phyloP scores from a whole-genome alignment of 306 rosid species.

The Vigna mungo region DNA sequence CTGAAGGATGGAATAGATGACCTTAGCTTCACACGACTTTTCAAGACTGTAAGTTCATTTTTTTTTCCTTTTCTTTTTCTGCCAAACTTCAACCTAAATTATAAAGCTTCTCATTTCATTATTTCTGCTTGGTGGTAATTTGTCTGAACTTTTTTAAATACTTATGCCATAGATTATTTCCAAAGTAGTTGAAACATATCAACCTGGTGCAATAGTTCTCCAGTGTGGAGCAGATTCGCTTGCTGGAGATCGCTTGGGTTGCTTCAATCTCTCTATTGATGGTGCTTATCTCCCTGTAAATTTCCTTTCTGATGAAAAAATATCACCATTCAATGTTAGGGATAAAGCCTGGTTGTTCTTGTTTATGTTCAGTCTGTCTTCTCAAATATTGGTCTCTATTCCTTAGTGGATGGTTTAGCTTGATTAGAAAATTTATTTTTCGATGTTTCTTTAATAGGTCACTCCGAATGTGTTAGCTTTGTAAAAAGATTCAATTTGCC shows the following conservation, averaged over 20 bases:
- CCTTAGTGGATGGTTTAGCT: slow-evolving; percentile 23
- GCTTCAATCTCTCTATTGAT: slow-evolving; percentile 99
- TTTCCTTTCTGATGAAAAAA: slow-evolving; percentile 44
- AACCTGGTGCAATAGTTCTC: slow-evolving; percentile 94
- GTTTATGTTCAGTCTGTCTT: slow-evolving; percentile 7
- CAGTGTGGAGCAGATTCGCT: slow-evolving; percentile 99
- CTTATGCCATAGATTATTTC: slow-evolving; percentile 75
- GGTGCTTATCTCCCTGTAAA: slow-evolving; percentile 77
- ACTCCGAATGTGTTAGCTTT: slow-evolving; percentile 93
- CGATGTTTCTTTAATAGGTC: slow-evolving; percentile 67
- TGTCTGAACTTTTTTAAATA: slow-evolving; percentile 40
- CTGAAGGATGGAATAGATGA: slow-evolving; percentile 99
- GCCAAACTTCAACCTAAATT: slow-evolving; percentile 53
- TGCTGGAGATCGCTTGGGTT: slow-evolving; percentile 99
- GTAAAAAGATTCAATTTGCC: slow-evolving; percentile 96
- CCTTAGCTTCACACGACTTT: slow-evolving; percentile 92
- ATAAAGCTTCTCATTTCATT: slow-evolving; percentile 34
- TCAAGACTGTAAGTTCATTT: slow-evolving; percentile 79
- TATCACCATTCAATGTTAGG: slow-evolving; percentile 17
- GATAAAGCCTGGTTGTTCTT: not conserved
- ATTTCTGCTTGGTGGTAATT: slow-evolving; percentile 39
- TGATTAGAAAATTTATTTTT: slow-evolving; percentile 31
- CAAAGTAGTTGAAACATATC: slow-evolving; percentile 96
- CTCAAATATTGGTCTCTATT: slow-evolving; percentile 30
- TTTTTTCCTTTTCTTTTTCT: not conserved